Percentiles rank a stretch among this genome's conserved stretches.
phyloP scores from a whole-genome alignment of 805 yeast genomes.

The Barnettozyma populi region DNA sequence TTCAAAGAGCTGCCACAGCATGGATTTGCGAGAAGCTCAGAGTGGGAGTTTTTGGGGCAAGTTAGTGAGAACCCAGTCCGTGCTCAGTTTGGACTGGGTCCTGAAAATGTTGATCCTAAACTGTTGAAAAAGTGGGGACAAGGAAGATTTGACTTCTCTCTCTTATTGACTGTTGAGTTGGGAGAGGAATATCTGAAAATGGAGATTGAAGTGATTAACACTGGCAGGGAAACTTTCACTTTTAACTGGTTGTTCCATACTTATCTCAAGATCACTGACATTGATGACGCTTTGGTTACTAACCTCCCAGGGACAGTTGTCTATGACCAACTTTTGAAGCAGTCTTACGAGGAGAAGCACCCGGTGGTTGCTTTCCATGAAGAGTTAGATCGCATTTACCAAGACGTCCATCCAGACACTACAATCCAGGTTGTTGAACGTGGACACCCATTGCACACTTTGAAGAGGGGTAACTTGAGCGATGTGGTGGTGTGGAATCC shows the following conservation, averaged over 20 bases:
- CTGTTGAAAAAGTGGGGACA: constrained; percentile 49
- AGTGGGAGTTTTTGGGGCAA: constrained; percentile 94
- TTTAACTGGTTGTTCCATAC: constrained; percentile 97
- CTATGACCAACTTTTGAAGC: constrained; percentile 68
- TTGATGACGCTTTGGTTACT: constrained; percentile 69
- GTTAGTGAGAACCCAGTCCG: constrained; percentile 64
- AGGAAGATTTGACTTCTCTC: constrained; percentile 61
- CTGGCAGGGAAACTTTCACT: constrained; percentile 58
- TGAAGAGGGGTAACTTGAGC: constrained; percentile 56
- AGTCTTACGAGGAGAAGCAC: constrained; percentile 60
- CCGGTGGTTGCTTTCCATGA: constrained; percentile 68
- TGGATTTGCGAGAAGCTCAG: constrained; percentile 87
- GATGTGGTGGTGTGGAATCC: constrained; percentile 96
- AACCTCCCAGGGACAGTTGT: constrained; percentile 71
- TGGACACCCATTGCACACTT: constrained; percentile 65
- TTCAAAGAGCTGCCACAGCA: constrained; percentile 82
- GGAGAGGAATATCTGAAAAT: constrained; percentile 56
- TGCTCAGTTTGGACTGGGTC: constrained; percentile 86
- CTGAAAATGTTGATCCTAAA: constrained; percentile 69
- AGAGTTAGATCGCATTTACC: constrained; percentile 84
- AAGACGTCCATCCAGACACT: constrained; percentile 48
- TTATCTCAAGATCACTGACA: constrained; percentile 69
- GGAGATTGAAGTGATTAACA: constrained; percentile 68
- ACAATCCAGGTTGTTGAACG: constrained; percentile 61
- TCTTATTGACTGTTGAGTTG: constrained; percentile 64